phyloP scores from a whole-genome alignment of 768 basidiomycete species.

The Macrolepiota albuminosa region DNA sequence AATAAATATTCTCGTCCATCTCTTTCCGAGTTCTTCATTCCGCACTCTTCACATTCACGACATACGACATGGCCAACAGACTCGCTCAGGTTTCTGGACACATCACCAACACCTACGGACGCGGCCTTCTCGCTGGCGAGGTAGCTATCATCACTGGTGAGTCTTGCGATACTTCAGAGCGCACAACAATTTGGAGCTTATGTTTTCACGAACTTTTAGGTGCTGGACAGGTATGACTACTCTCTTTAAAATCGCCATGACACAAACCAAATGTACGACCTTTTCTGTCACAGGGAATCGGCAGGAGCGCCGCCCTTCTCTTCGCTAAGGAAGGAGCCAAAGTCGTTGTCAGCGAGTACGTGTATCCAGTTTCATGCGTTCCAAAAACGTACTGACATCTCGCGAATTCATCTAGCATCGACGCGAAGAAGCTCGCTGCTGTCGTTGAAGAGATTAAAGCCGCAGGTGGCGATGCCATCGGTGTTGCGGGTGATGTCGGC shows the following conservation, averaged over 20 bases:
- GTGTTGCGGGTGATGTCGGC: constrained; percentile 74
- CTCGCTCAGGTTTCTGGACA: constrained; percentile 71
- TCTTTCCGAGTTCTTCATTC: neutral
- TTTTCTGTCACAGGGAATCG: constrained; percentile 58
- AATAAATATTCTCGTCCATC: neutral
- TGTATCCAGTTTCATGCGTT: constrained; percentile 17
- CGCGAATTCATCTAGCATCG: constrained; percentile 45
- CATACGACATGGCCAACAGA: constrained; percentile 42
- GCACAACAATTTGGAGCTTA: neutral
- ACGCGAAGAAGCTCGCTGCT: constrained; percentile 57
- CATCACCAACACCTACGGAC: constrained; percentile 45
- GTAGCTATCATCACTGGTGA: constrained; percentile 84
- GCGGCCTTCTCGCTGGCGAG: constrained; percentile 67
- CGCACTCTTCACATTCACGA: neutral
- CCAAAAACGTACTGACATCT: constrained; percentile 3
- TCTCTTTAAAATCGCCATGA: neutral
- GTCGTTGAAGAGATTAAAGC: constrained; percentile 73
- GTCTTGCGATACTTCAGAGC: constrained; percentile 14
- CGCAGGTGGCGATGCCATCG: constrained; percentile 68
- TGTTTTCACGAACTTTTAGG: constrained; percentile 32
- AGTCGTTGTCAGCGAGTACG: constrained; percentile 79
- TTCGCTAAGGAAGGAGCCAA: constrained; percentile 86
- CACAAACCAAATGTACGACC: neutral
- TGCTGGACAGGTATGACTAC: constrained; percentile 60
- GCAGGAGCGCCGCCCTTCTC: constrained; percentile 65